phyloP scores from a whole-genome alignment of 352 stramenopile species.

The Plasmopara muralis region DNA sequence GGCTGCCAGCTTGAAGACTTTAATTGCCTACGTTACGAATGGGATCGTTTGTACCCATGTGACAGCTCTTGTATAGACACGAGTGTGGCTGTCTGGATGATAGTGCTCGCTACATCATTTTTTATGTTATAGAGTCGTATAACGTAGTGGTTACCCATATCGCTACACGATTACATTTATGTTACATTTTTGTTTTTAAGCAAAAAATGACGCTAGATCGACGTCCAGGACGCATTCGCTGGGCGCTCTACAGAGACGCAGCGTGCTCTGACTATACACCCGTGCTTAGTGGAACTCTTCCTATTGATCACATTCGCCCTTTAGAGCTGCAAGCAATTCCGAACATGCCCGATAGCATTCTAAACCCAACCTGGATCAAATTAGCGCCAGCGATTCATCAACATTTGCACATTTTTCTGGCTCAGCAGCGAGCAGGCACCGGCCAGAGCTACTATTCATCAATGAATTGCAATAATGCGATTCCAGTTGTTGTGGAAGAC shows the following conservation, averaged over 20 bases:
- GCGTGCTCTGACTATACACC: constrained; percentile 8
- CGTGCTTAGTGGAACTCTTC: constrained; percentile 20
- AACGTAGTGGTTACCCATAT: too few species aligned
- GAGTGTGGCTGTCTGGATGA: constrained; percentile 8
- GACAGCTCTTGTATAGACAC: constrained; percentile 6
- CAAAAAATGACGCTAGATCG: constrained; percentile 9
- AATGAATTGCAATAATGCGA: constrained; percentile 5
- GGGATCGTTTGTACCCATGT: constrained; percentile 65
- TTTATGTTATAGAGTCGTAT: too few species aligned
- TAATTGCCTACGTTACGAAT: constrained; percentile 88
- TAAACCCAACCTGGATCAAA: constrained; percentile 19
- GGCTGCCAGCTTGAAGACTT: constrained; percentile 83
- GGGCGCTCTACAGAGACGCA: constrained; percentile 27
- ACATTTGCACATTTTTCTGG: constrained; percentile 15
- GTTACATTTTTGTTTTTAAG: constrained; percentile 11
- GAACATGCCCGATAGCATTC: constrained; percentile 1
- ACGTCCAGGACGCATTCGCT: constrained; percentile 12
- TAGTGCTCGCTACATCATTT: constrained; percentile 11
- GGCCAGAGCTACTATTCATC: neutral
- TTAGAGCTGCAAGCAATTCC: neutral
- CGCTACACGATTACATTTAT: constrained; percentile 18
- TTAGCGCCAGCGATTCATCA: constrained; percentile 24
- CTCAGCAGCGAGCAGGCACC: neutral
- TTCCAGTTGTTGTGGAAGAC: constrained; percentile 24
- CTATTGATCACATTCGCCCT: constrained; percentile 9